These are phyloP conservation scores for Acidiella bohemica DNA, from an alignment of 495 filamentous ascomycete genomes.

Conservation along the genomic window DNA sequence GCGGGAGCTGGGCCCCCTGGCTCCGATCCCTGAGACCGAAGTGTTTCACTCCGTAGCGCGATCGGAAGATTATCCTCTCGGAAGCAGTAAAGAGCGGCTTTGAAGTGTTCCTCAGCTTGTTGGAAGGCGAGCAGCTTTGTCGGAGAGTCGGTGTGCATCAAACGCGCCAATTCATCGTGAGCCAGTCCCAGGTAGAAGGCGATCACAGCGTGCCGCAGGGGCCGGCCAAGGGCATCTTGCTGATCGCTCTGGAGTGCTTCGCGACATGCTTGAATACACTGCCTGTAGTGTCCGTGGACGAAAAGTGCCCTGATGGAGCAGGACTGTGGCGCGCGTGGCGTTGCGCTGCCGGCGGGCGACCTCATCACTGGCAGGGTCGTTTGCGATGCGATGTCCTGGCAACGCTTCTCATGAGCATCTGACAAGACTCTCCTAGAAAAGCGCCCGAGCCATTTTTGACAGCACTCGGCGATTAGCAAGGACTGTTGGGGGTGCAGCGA, in stretches of 20 bases:
- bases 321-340: conserved; percentile 6
- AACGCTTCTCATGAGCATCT: too few relatives aligned
- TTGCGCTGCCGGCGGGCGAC: too few relatives aligned
- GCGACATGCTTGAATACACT: conserved; percentile 16
- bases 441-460: too few relatives aligned
- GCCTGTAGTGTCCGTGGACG: conserved; percentile 8
- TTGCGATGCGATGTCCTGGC: too few relatives aligned
- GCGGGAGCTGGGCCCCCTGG: too few relatives aligned
- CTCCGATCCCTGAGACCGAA: too few relatives aligned
- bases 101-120: conserved; percentile 11
- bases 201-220: conserved; percentile 11
- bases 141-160: conserved; percentile 12
- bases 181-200: conserved; percentile 13
- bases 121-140: conserved; percentile 10
- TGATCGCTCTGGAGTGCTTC: neutral
- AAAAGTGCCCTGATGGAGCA: conserved; percentile 15
- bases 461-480: too few relatives aligned
- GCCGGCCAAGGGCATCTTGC: neutral
- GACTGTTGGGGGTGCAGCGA: too few relatives aligned
- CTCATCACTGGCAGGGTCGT: too few relatives aligned
- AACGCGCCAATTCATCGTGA: conserved; percentile 15
- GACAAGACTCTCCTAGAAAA: too few relatives aligned
- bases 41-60: too few relatives aligned
- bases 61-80: too few relatives aligned
- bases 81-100: conserved; percentile 3